A percentile compares a stretch with the other conserved stretches of the same genome.
Evolutionary conservation across 1,284 basidiomycete genomes (phyloP).

Genomic region (Entoloma clypeatum): DNA sequence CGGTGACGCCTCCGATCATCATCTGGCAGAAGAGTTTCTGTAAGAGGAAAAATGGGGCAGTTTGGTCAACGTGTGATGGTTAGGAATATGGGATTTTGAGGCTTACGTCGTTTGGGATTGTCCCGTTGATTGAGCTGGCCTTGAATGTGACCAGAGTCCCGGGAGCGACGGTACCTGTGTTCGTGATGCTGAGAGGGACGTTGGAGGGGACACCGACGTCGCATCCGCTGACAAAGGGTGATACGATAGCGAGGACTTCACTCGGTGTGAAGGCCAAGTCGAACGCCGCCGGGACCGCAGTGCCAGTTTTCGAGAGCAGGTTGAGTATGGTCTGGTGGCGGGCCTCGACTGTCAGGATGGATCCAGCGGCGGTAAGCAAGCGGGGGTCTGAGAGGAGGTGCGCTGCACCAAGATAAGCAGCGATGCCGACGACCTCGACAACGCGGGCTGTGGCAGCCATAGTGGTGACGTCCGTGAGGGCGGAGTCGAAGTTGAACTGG

Average conservation of each 20-base stretch:
- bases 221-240: constrained; percentile 66
- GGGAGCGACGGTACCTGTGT: constrained; percentile 47
- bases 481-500: constrained; percentile 65
- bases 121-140: constrained; percentile 53
- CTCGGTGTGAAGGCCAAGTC: constrained; percentile 66
- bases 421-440: constrained; percentile 78
- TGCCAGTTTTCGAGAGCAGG: constrained; percentile 54
- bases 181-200: constrained; percentile 59
- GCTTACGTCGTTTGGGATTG: constrained; percentile 44
- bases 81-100: neutral
- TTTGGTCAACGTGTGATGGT: constrained; percentile 2
- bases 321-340: constrained; percentile 80
- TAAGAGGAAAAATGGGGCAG: constrained; percentile 4
- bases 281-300: constrained; percentile 63
- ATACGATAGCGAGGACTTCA: constrained; percentile 73
- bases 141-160: constrained; percentile 64
- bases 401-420: constrained; percentile 77
- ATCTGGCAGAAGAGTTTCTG: constrained; percentile 73
- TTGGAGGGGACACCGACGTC: constrained; percentile 58
- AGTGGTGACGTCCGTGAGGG: constrained; percentile 61
- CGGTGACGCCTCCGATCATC: constrained; percentile 60
- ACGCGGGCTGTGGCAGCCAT: constrained; percentile 75
- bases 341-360: constrained; percentile 79
- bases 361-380: constrained; percentile 65
- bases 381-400: constrained; percentile 60